phyloP scores from a whole-genome alignment of 2,329 filamentous ascomycete genomes.

The Trichoderma sp. region DNA sequence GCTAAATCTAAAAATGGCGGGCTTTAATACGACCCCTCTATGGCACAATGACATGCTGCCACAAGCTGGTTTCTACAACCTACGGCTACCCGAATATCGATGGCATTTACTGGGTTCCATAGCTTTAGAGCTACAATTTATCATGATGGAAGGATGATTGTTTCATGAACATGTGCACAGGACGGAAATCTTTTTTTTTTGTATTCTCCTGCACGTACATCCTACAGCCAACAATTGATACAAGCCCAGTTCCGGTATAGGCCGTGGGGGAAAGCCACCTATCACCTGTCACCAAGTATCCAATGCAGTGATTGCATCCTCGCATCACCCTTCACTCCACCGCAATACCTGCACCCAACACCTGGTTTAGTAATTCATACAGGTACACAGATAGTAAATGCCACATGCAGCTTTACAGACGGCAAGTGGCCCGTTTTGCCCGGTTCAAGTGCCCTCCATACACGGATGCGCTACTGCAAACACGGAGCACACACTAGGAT shows the following conservation, averaged over 20 bases:
- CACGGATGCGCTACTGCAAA: conserved; percentile 13
- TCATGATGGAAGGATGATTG: too few relatives aligned
- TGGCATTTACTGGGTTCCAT: neutral
- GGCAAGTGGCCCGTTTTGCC: neutral
- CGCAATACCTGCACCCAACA: neutral
- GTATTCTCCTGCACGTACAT: too few relatives aligned
- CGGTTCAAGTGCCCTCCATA: neutral
- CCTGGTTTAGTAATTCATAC: neutral
- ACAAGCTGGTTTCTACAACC: neutral
- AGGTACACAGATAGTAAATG: too few relatives aligned
- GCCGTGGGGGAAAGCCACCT: neutral
- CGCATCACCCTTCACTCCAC: neutral
- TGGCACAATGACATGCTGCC: neutral
- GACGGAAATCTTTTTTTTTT: too few relatives aligned
- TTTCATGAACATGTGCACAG: too few relatives aligned
- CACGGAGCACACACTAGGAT: neutral
- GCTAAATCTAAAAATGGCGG: conserved; percentile 3
- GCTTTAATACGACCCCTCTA: neutral
- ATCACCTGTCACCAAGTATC: neutral
- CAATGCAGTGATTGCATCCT: neutral
- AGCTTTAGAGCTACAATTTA: neutral
- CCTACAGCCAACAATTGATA: neutral
- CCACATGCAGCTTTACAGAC: neutral
- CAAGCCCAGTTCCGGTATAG: neutral
- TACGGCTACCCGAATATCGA: neutral